Evolutionary conservation across 2,329 filamentous ascomycete genomes (phyloP), one percentile per base, ranked within the genome.

Genomic region (Botrytis byssoidea): DNA sequence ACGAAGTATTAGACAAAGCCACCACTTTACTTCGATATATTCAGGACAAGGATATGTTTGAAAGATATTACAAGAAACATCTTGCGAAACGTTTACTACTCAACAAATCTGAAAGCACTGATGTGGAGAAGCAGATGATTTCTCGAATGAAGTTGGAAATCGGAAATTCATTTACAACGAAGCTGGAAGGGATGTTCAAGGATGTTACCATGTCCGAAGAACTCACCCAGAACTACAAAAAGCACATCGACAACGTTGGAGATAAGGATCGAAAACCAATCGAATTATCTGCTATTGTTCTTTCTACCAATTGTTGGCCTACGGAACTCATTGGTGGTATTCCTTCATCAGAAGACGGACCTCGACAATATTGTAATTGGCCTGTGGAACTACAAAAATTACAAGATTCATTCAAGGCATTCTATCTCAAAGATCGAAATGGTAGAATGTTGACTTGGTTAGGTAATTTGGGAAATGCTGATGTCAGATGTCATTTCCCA

Each of bases 11-110:
- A 59, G 95, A 98, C 74, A 97, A 96, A 81, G 95, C 95, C 20
- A 97, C 97, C 75, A 90, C 92, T 0, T 85, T 99, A 10, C 88
- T 99, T 70, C 91, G 94, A 64, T 98, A 97, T 78, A 88, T 99
- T 55, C 89, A 91, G 72, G 95, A 98, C 80, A 96, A 95, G 83
- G 96, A 99, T 81, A 87, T 97, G 77, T 98, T 99, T 79, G 95
- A 99, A 84, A 90, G 93, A 7, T 99, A 99, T 83, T 98, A 99
- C 85, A 97, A 98, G 85, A 97, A 97, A 81, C 96, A 99, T 83
- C 87, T 99, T 37, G 95, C 93, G 63, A 92, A 93, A 74, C 90
- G 96, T 70, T 85, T 99, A 60, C 86, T 99, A 29, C 93, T 96
- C 83, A 93, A 92, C 81, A 97, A 96, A 79, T 95, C 94, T 0